phyloP scores from a whole-genome alignment of 805 yeast genomes.

The Saccharomycopsis olivae region DNA sequence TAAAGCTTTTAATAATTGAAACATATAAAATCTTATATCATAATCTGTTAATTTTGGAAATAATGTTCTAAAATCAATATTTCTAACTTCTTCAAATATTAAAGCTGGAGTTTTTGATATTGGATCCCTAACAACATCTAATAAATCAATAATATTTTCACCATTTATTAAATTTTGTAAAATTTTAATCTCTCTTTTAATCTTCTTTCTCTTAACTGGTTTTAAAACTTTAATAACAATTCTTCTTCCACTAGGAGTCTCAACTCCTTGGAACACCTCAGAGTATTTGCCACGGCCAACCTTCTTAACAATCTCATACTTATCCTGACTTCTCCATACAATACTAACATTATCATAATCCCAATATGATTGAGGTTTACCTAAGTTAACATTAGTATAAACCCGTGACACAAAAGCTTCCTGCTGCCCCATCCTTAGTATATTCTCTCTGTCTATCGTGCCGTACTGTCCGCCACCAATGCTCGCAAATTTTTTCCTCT shows the following conservation, averaged over 20 bases:
- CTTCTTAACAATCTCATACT: constrained; percentile 75
- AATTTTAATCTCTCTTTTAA: constrained; percentile 82
- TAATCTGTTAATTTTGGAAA: constrained; percentile 68
- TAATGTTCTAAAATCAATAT: constrained; percentile 75
- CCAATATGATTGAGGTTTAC: constrained; percentile 78
- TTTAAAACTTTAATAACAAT: constrained; percentile 86
- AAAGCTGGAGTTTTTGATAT: constrained; percentile 80
- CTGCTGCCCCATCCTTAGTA: not conserved
- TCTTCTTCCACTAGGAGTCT: constrained; percentile 45
- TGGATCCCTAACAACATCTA: constrained; percentile 83
- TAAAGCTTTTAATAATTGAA: constrained; percentile 68
- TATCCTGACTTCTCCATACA: constrained; percentile 77
- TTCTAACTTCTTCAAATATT: constrained; percentile 75
- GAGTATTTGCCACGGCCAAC: constrained; percentile 91
- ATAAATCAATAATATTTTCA: constrained; percentile 62
- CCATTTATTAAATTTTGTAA: constrained; percentile 79
- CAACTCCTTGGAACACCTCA: constrained; percentile 83
- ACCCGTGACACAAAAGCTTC: constrained; percentile 58
- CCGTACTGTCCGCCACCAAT: no score
- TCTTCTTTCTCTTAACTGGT: constrained; percentile 89
- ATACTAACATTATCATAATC: constrained; percentile 68
- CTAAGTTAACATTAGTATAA: constrained; percentile 71
- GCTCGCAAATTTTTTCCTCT: no score
- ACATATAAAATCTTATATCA: constrained; percentile 78
- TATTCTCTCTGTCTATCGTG: no score